Evolutionary conservation across 768 basidiomycete species (phyloP), one percentile per base, ranked within the genome.

Genomic region (Tricholoma sp.): DNA sequence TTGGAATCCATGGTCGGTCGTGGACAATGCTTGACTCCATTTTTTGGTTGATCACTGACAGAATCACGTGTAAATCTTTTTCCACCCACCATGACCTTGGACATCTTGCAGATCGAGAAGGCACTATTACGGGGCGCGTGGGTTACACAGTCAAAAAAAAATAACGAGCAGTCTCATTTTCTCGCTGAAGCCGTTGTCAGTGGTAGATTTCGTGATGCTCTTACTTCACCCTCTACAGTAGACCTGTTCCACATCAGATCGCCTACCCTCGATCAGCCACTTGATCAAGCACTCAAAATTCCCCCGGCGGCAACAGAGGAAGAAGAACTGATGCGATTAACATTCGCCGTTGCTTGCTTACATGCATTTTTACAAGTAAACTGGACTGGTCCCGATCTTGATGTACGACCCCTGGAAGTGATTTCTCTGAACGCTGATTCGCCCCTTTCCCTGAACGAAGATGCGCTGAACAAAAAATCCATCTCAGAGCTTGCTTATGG

Each of bases 381-480:
- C 71, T 99, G 94, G 94, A 98, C 95, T 0, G 97, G 97, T 5
- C 97, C 97, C 2, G 81, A 89, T 64, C 79, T 97, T 43, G 74
- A 84, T 58, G 69, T 94, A 59, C 70, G 71, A 60, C 74, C 81
- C 22, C 62, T 77, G 50, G 76, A 81, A 54, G 61, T 79, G 37
- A 60, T 80, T 35, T 63, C 69, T 41, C 46, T 62, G 24, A 51
- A 71, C 16, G 64, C 74, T 39, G 62, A 63, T 27, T 60, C 68
- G 31, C 47, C 64, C n/a, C 45, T 29, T 27, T 55, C 69, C 24
- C 54, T 69, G 53, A 74, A 76, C 35, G 79, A 84, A 35, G 78
- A 83, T 19, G 55, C 69, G 3, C 71, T 98, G 39, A 81, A 93
- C 64, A 71, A 74, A 27, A 82, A 82, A 49, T 83, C 94, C 21